A percentile compares a stretch with the other conserved stretches of the same genome.
phyloP scores from a whole-genome alignment of 2,329 filamentous ascomycete genomes.

The Xylogone sp. region DNA sequence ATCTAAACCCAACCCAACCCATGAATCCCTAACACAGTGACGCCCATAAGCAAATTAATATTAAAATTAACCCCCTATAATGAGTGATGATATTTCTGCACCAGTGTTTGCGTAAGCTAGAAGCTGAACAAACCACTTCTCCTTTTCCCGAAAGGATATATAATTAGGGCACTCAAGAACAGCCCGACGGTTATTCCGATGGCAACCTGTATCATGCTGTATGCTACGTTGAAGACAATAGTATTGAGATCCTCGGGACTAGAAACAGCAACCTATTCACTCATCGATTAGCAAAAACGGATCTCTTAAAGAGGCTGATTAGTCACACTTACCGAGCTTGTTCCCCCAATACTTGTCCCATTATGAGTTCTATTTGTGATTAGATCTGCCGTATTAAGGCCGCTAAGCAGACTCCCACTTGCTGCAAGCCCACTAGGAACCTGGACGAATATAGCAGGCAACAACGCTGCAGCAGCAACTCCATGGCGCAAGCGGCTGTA shows the following conservation, averaged over 20 bases:
- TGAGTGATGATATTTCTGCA: background rate
- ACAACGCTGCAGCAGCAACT: constrained; percentile 77
- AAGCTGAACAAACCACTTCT: constrained; percentile 37
- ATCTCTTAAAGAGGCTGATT: background rate
- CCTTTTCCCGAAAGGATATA: constrained; percentile 38
- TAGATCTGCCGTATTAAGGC: constrained; percentile 52
- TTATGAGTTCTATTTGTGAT: constrained; percentile 36
- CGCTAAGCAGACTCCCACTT: constrained; percentile 54
- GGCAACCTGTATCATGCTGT: constrained; percentile 36
- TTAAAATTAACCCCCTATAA: too few relatives aligned
- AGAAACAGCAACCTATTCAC: constrained; percentile 15
- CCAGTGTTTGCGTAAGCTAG: constrained; percentile 13
- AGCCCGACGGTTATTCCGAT: constrained; percentile 39
- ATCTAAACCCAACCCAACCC: too few relatives aligned
- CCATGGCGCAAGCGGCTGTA: constrained; percentile 61
- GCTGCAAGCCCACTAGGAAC: constrained; percentile 61
- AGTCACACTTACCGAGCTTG: constrained; percentile 18
- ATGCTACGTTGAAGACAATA: constrained; percentile 35
- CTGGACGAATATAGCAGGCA: constrained; percentile 80
- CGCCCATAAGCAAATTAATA: too few relatives aligned
- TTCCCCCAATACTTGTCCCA: constrained; percentile 24
- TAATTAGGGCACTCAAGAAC: constrained; percentile 34
- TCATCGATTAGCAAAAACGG: constrained; percentile 9
- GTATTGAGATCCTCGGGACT: constrained; percentile 25
- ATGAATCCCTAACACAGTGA: too few relatives aligned